Evolutionary conservation across 31 red algal genomes (phyloP), one percentile per base, ranked within the genome.

Genomic region (Asparagopsis taxiformis): DNA sequence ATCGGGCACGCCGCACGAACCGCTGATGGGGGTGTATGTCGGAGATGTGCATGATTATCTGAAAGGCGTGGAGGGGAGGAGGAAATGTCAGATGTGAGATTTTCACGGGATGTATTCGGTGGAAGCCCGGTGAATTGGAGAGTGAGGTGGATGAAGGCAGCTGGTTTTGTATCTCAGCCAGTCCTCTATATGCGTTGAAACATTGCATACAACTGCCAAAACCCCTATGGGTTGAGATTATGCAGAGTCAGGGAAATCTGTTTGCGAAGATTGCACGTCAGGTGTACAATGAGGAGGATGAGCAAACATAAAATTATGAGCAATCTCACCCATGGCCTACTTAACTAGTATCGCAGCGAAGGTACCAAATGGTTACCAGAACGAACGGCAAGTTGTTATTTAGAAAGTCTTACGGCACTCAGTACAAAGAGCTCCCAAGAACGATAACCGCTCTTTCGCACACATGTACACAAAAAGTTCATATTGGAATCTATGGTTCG

Each of bases 191-290:
- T 35, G 68, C 79, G 46, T 57, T 84, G 4, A 65, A 84, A 20
- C 79, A 84, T 22, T 84, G 79, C 53, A 51, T 84, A 39, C 57
- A 73, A 30, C 50, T 84, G 58, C 79, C 79, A 16, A 84, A 72
- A 35, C 79, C 79, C 37, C 33, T 84, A 46, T 84, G 79, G 79
- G 48, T 72, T 7, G 79, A 84, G 31, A 72, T 84, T 39, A 84
- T 84, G 79, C 41, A 73, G 51, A 55, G 58, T 37, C 66, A 73
- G 29, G 79, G 79, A 26, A 41, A 72, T 22, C 68, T 59, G 1
- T 73, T 73, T 61, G 79, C 66, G 28, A 26, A 58, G 10, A 84
- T 84, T 55, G 79, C 79, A 11, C 62, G 60, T 26, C 79, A 48
- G 33, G 68, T 73, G 9, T 64, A 62, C 31, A 44, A 84, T 11